These are phyloP conservation scores for Yueomyces sinensis DNA, from an alignment of 805 yeast genomes.

Conservation along the genomic window DNA sequence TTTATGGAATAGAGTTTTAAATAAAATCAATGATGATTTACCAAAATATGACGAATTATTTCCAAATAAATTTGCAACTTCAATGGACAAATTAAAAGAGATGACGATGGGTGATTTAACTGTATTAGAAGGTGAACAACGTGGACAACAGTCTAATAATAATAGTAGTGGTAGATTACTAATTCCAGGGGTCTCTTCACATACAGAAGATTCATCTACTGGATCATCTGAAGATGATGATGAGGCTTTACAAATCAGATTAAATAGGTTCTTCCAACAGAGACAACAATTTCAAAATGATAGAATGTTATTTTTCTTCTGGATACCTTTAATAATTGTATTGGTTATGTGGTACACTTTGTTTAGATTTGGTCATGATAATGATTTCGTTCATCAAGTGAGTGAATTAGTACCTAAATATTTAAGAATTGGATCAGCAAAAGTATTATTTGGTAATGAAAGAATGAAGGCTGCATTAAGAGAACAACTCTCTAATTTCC, in stretches of 20 bases:
- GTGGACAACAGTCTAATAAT: neutral
- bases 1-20: conserved; percentile 27
- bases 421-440: conserved; percentile 32
- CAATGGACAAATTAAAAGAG: neutral
- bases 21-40: conserved; percentile 32
- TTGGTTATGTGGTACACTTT: conserved; percentile 35
- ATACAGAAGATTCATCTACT: conserved; percentile 13
- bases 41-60: conserved; percentile 69
- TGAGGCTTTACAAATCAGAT: conserved; percentile 23
- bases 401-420: conserved; percentile 26
- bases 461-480: conserved; percentile 32
- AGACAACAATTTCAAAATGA: conserved; percentile 48
- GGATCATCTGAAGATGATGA: conserved; percentile 23
- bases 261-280: conserved; percentile 29
- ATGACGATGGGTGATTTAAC: neutral
- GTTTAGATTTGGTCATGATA: conserved; percentile 25
- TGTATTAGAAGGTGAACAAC: neutral
- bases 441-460: conserved; percentile 39
- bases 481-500: conserved; percentile 19
- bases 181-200: neutral
- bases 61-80: conserved; percentile 27
- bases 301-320: conserved; percentile 75
- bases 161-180: neutral
- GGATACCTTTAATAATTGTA: conserved; percentile 69
- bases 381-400: conserved; percentile 17